Evolutionary conservation across 192 early-diverging fungal species (phyloP), one percentile per base, ranked within the genome.

Genomic region (Coemansia sp.): DNA sequence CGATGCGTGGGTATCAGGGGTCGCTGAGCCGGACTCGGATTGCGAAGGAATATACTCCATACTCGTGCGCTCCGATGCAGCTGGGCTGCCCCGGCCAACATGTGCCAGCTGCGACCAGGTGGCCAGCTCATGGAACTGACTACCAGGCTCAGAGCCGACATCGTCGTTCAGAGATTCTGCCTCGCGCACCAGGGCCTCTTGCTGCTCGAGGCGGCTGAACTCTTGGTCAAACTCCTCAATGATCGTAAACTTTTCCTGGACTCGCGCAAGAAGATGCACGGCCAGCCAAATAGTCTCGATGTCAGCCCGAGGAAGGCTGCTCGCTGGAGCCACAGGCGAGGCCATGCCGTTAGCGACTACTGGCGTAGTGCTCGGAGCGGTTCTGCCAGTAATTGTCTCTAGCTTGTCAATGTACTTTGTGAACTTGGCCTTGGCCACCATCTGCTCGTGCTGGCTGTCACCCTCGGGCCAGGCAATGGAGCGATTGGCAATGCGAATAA

Each of bases 241-340:
- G 40, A 80, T 75, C 34, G 74, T 74, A 44, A 70, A 71, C 63
- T 80, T 78, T 62, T 78, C 78, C 60, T 58, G 70, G 24, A 87
- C 71, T 34, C 78, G 72, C 16, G 18, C 78, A 24, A 83, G 73
- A 58, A 87, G 68, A 50, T 78, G 72, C n/a, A 80, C 69, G 2
- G 84, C 81, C 65, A 87, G 72, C 81, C 79, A 87, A 5, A 87
- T 66, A 4, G 85, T 84, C 60, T 87, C 85, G 13, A 82, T 74
- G 24, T 87, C 85, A 3, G 79, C 79, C 15, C 78, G 72, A 12
- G 83, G 78, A 9, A 85, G 72, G 27, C 3, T 38, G 22, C 50
- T 49, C 36, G 31, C 22, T 9, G 36, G 16, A 12, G 55, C 65
- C 5, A 61, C 29, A n/a, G 52, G 38, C 40, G 55, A 62, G 38